phyloP scores from a whole-genome alignment of 2,329 filamentous ascomycete species.

The Calonectria crousiana region DNA sequence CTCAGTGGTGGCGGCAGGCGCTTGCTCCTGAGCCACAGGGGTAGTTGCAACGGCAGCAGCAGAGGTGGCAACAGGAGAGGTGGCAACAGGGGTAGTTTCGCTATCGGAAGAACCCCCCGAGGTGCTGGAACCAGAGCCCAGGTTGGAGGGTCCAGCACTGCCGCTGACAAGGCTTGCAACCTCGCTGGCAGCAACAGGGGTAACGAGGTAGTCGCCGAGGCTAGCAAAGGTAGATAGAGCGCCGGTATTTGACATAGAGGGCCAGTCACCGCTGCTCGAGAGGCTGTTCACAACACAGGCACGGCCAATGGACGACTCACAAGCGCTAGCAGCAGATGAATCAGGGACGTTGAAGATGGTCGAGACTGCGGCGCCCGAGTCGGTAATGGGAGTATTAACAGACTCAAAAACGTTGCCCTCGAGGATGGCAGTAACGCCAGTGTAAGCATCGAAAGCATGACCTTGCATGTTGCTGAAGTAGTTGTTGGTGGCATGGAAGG shows the following conservation, averaged over 20 bases:
- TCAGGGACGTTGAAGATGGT: constrained; percentile 37
- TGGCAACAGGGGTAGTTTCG: not conserved
- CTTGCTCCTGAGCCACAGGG: not conserved
- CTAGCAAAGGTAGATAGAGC: constrained; percentile 33
- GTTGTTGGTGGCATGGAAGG: constrained; percentile 46
- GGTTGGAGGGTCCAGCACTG: constrained; percentile 41
- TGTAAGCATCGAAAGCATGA: constrained; percentile 66
- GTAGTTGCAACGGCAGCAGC: not conserved
- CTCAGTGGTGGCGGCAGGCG: not conserved
- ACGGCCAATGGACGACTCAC: constrained; percentile 37
- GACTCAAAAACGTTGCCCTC: constrained; percentile 46
- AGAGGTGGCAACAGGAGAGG: not conserved
- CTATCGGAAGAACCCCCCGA: not conserved
- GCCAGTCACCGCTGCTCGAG: constrained; percentile 40
- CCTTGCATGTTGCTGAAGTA: constrained; percentile 45
- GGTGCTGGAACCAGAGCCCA: constrained; percentile 29
- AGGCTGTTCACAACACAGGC: constrained; percentile 38
- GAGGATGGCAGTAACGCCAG: constrained; percentile 39
- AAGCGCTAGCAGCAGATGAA: constrained; percentile 31
- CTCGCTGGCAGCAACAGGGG: constrained; percentile 40
- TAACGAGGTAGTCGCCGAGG: constrained; percentile 38
- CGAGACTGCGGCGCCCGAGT: constrained; percentile 35
- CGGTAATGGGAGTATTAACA: constrained; percentile 50
- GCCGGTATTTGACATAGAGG: constrained; percentile 32
- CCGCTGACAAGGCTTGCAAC: constrained; percentile 40